Conservation (phyloP, 441 rosid genomes). For the Eutrema salsugineum region DNA sequence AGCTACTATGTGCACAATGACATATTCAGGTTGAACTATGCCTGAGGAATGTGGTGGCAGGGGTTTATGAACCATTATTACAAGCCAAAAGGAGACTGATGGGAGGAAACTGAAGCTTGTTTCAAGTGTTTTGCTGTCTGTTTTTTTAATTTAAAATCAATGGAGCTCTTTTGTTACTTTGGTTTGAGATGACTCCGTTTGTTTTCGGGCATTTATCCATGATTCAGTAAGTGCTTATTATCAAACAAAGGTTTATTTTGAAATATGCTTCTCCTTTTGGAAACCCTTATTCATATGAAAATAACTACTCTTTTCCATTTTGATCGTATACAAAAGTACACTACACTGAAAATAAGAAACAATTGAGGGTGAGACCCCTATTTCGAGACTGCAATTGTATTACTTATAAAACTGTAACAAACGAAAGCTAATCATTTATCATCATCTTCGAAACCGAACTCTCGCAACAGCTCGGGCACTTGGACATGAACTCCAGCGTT, state of each 20-base stretch:
- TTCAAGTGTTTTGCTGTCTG: not conserved
- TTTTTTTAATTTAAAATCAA: slow-evolving; percentile 7
- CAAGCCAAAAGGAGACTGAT: not conserved
- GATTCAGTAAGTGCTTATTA: not conserved
- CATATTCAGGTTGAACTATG: slow-evolving; percentile 97
- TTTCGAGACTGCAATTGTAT: not conserved
- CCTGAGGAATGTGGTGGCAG: slow-evolving; percentile 42
- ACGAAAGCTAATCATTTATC: slow-evolving; percentile 2
- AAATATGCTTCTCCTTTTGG: slow-evolving; percentile 13
- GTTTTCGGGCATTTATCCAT: slow-evolving; percentile 2
- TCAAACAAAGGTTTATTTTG: not conserved
- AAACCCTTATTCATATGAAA: not conserved
- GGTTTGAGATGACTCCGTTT: slow-evolving; percentile 22
- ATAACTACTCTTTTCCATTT: not conserved
- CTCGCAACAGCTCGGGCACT: slow-evolving; percentile 49
- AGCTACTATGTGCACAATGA: slow-evolving; percentile 91
- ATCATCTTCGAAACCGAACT: slow-evolving; percentile 28
- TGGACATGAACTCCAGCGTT: slow-evolving; percentile 29
- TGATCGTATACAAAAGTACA: not conserved
- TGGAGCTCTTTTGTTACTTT: slow-evolving; percentile 11
- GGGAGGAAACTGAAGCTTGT: slow-evolving; percentile 11
- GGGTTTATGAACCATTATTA: not conserved
- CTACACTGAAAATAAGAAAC: not conserved
- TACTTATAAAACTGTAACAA: not conserved
- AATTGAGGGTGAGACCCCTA: not conserved